A percentile compares a stretch with the other conserved stretches of the same genome.
Evolutionary conservation across 768 basidiomycete species (phyloP).

Genomic region (Rhizopogon sp.): DNA sequence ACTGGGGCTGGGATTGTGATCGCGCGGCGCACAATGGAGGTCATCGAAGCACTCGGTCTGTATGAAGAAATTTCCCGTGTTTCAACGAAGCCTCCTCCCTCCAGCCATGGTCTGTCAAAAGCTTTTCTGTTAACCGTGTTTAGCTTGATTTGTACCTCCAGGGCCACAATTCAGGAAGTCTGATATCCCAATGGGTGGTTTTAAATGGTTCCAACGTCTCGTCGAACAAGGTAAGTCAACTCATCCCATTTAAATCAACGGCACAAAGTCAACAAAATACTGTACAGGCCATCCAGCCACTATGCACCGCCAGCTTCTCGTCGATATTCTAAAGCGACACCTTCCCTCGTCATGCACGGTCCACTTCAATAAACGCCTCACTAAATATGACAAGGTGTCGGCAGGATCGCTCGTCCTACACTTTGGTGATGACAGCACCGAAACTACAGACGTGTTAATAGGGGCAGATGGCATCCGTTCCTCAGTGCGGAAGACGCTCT

Average conservation of each 20-base stretch:
- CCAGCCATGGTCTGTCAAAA: conserved; percentile 7
- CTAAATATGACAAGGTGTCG: not conserved
- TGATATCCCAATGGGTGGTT: conserved; percentile 21
- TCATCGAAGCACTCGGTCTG: conserved; percentile 40
- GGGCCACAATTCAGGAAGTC: conserved; percentile 3
- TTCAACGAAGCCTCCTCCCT: conserved; percentile 7
- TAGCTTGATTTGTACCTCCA: not conserved
- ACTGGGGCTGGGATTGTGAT: conserved; percentile 40
- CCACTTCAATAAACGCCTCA: not conserved
- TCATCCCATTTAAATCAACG: not conserved
- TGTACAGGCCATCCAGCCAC: not conserved
- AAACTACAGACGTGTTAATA: conserved; percentile 34
- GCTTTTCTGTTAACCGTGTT: not conserved
- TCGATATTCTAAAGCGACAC: not conserved
- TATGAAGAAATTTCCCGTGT: conserved; percentile 26
- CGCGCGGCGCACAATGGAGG: conserved; percentile 41
- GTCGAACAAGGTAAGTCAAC: conserved; percentile 15
- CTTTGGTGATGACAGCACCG: conserved; percentile 25
- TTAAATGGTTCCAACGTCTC: conserved; percentile 17
- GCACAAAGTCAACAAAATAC: not conserved
- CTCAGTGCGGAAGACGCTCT: not conserved
- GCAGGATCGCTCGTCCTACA: not conserved
- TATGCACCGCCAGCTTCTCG: not conserved
- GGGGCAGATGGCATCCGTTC: conserved; percentile 35
- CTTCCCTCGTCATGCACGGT: not conserved